Conservation (phyloP, 176 grass and related monocot species). For the Hyparrhenia diplandra region DNA sequence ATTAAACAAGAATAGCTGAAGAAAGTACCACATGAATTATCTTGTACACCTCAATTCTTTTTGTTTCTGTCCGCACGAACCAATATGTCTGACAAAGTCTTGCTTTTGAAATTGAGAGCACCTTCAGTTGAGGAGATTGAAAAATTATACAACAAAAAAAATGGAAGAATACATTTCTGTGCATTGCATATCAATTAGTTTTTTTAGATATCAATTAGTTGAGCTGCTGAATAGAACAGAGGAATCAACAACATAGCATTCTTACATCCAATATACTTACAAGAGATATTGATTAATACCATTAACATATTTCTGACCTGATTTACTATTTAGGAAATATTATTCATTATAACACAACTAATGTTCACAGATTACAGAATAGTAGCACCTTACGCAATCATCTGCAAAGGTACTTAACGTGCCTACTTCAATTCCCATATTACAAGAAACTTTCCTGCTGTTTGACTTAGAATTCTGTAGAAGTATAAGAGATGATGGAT, state of each 20-base stretch:
- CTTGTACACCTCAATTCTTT: constrained; percentile 13
- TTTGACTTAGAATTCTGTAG: not conserved
- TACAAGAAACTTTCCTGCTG: not conserved
- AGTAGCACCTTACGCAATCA: not conserved
- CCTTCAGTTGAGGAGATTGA: not conserved
- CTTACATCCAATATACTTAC: not conserved
- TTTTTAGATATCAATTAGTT: too few relatives aligned
- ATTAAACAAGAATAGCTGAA: not conserved
- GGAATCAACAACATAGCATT: not conserved
- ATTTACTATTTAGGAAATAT: not conserved
- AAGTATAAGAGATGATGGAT: not conserved
- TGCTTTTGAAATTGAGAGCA: not conserved
- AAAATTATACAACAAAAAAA: not conserved
- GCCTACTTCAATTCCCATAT: not conserved
- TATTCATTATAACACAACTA: not conserved
- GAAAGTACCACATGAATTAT: not conserved
- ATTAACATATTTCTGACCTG: not conserved
- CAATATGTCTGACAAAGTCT: constrained; percentile 8
- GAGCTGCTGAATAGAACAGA: not conserved
- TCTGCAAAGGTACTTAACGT: not conserved
- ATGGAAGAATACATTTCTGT: not conserved
- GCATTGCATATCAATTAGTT: not conserved
- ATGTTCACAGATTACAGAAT: not conserved
- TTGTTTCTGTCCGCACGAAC: constrained; percentile 4
- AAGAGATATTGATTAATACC: not conserved